phyloP scores from a whole-genome alignment of 805 yeast genomes.

The Starmerella riodocensis region DNA sequence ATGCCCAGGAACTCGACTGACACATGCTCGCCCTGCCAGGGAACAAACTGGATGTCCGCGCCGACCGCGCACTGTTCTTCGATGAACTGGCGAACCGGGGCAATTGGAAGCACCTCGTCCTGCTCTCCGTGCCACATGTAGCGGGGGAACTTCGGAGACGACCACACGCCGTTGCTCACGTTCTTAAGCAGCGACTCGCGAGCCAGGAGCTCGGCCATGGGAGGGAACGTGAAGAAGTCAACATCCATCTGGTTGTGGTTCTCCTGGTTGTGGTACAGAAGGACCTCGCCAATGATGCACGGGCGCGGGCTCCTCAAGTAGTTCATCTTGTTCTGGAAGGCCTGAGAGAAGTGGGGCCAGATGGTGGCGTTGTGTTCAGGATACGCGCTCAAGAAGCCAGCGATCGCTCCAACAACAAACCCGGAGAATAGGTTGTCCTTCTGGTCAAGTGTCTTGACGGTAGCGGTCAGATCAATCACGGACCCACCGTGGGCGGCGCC shows the following conservation, averaged over 20 bases:
- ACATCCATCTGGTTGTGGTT: constrained; percentile 16
- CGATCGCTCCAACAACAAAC: constrained; percentile 18
- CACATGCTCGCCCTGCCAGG: constrained; percentile 9
- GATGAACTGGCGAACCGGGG: constrained; percentile 12
- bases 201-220: constrained; percentile 5
- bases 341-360: constrained; percentile 2
- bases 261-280: background rate
- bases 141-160: constrained; percentile 19
- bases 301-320: background rate
- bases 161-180: constrained; percentile 9
- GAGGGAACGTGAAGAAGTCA: constrained; percentile 15
- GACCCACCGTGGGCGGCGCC: constrained; percentile 18
- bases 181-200: constrained; percentile 6
- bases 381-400: constrained; percentile 19
- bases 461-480: constrained; percentile 13
- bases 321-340: constrained; percentile 5
- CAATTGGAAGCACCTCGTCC: constrained; percentile 20
- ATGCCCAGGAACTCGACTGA: constrained; percentile 6
- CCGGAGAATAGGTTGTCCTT: constrained; percentile 16
- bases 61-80: constrained; percentile 9
- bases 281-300: constrained; percentile 6
- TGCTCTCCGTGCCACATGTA: constrained; percentile 20
- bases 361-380: constrained; percentile 9
- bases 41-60: constrained; percentile 10
- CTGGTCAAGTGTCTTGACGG: constrained; percentile 11